Evolutionary conservation across 2,329 filamentous ascomycete genomes (phyloP), one percentile per base, ranked within the genome.

Genomic region (Sclerotinia spermophila): DNA sequence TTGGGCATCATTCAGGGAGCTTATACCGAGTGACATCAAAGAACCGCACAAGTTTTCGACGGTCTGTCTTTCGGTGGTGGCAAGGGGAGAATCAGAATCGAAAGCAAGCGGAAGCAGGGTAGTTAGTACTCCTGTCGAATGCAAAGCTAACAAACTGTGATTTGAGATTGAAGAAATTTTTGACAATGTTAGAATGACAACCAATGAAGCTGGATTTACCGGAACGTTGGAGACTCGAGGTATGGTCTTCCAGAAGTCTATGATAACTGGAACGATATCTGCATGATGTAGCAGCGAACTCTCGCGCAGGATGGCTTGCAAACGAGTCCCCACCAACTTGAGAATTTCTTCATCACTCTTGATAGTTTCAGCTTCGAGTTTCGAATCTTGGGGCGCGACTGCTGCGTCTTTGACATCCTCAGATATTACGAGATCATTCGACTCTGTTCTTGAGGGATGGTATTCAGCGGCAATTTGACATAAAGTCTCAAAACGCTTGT

Each of bases 1-100:
- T 77, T 94, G 90, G 24, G 93, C 92, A 82, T 97, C 94, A 60
- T 92, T 88, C n/a, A 97, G 86, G 72, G 86, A 86, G 77, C 90
- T 92, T 75, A 97, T 87, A 30, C 96, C 95, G 73, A 96, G 84
- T 71, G 87, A 83, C 83, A 93, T 88, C 78, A 96, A 82, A 80
- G 85, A 84, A 74, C 86, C 86, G 77, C 92, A 94, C 38, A 97
- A 84, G 33, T 86, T 83, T 74, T 90, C 83, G 30, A 93, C 86
- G 21, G 89, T 83, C 38, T 83, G 79, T 75, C 83, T 85, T 78
- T 94, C 91, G 4, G 82, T 78, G 35, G 83, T 78, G 21, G 84
- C 84, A 42, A 92, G 82, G 21, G 81, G 79, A 30, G 85, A 84
- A 65, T 84, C 82, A 5, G 80, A 73, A 27, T 82, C 81, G 75